These are phyloP conservation scores for Pythium diclinum DNA, from an alignment of 352 stramenopile species.

Conservation along the genomic window DNA sequence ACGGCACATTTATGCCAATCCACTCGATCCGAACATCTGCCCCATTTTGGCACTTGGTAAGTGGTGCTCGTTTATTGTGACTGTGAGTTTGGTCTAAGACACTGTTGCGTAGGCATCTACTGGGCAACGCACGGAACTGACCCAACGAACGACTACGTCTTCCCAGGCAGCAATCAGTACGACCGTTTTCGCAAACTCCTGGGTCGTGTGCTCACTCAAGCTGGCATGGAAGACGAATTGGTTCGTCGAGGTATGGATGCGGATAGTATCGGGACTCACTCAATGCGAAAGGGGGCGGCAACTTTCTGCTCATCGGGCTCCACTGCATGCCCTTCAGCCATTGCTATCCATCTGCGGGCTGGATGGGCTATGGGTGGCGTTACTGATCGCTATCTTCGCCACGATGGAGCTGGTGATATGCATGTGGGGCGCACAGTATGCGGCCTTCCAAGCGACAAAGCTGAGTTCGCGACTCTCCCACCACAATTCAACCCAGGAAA, in stretches of 20 bases:
- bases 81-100: no score
- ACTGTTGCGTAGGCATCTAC: conserved; percentile 10
- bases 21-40: conserved; percentile 27
- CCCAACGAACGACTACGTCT: conserved; percentile 10
- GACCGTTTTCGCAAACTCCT: conserved; percentile 26
- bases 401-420: conserved; percentile 27
- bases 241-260: conserved; percentile 16
- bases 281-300: conserved; percentile 19
- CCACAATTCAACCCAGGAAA: background rate
- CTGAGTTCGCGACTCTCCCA: conserved; percentile 22
- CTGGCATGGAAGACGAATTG: conserved; percentile 17
- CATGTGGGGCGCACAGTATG: conserved; percentile 26
- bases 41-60: conserved; percentile 31
- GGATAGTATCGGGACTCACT: conserved; percentile 26
- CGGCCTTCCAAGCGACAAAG: background rate
- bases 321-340: conserved; percentile 23
- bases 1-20: conserved; percentile 35
- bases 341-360: conserved; percentile 24
- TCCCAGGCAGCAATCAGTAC: conserved; percentile 25
- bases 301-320: conserved; percentile 23
- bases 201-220: conserved; percentile 3
- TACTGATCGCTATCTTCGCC: conserved; percentile 27
- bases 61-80: background rate
- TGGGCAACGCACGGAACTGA: conserved; percentile 15
- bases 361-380: conserved; percentile 24